Conservation (phyloP, 1,284 basidiomycete species). For the Melampsora larici-populina region DNA sequence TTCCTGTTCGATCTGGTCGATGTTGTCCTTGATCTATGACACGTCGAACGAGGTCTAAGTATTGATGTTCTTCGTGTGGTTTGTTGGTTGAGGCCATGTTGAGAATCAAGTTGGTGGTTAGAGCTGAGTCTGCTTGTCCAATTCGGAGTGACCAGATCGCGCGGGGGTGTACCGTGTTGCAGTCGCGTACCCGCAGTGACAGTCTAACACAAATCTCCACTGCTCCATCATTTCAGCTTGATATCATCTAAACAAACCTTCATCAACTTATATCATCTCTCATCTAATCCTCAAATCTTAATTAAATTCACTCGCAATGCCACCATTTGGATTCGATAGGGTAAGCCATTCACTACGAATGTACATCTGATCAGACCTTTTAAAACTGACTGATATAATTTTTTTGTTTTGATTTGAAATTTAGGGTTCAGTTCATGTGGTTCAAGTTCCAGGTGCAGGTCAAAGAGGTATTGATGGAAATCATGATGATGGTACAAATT, state of each 20-base stretch:
- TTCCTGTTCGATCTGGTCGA: constrained; percentile 84
- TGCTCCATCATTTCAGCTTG: too few relatives aligned
- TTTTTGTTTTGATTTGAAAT: neutral
- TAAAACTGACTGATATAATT: neutral
- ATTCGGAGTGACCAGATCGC: too few relatives aligned
- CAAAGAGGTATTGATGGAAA: neutral
- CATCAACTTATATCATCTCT: too few relatives aligned
- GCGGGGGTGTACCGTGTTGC: too few relatives aligned
- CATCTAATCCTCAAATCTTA: too few relatives aligned
- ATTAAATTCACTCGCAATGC: constrained; percentile 3
- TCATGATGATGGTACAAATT: neutral
- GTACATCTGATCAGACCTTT: neutral
- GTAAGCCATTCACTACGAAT: neutral
- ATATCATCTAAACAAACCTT: too few relatives aligned
- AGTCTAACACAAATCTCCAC: too few relatives aligned
- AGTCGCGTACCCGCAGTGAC: too few relatives aligned
- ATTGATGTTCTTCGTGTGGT: constrained; percentile 65
- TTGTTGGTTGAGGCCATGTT: neutral
- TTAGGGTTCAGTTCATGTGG: constrained; percentile 37
- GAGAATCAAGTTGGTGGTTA: too few relatives aligned
- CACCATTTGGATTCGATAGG: constrained; percentile 42
- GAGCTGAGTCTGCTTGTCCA: too few relatives aligned
- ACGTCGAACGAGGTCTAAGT: constrained; percentile 72
- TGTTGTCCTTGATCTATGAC: constrained; percentile 71
- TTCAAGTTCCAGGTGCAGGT: constrained; percentile 14